Conservation (phyloP, 1,284 basidiomycete species). For the Naganishia sp. region DNA sequence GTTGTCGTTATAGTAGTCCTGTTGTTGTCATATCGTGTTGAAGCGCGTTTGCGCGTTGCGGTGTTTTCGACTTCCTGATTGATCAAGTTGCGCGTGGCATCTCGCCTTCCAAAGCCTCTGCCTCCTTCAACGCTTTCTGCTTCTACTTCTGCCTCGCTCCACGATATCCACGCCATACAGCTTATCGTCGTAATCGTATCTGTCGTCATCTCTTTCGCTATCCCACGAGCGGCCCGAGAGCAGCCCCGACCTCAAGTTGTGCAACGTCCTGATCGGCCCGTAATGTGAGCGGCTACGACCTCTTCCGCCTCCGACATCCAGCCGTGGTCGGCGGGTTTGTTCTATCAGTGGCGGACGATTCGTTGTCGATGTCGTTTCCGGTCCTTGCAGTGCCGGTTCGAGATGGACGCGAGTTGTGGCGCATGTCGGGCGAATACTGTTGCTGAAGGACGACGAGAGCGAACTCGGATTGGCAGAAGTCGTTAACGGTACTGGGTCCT, state of each 20-base stretch:
- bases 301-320: not conserved
- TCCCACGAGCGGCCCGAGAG: not conserved
- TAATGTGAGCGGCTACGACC: constrained; percentile 1
- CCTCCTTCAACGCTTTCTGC: not conserved
- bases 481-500: not conserved
- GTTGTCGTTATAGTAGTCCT: too few relatives aligned
- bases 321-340: too few relatives aligned
- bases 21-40: too few relatives aligned
- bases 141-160: constrained; percentile 15
- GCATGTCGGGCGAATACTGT: not conserved
- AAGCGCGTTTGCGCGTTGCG: too few relatives aligned
- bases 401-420: not conserved
- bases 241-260: not conserved
- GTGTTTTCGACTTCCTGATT: too few relatives aligned
- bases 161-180: constrained; percentile 22
- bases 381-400: not conserved
- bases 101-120: too few relatives aligned
- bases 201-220: not conserved
- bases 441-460: not conserved
- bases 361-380: too few relatives aligned
- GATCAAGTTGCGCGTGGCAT: too few relatives aligned
- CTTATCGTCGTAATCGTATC: constrained; percentile 12
- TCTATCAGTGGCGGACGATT: too few relatives aligned
- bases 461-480: not conserved
- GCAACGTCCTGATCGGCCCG: not conserved